These are phyloP conservation scores for Pisolithus orientalis DNA, from an alignment of 768 basidiomycete species.

Conservation along the genomic window DNA sequence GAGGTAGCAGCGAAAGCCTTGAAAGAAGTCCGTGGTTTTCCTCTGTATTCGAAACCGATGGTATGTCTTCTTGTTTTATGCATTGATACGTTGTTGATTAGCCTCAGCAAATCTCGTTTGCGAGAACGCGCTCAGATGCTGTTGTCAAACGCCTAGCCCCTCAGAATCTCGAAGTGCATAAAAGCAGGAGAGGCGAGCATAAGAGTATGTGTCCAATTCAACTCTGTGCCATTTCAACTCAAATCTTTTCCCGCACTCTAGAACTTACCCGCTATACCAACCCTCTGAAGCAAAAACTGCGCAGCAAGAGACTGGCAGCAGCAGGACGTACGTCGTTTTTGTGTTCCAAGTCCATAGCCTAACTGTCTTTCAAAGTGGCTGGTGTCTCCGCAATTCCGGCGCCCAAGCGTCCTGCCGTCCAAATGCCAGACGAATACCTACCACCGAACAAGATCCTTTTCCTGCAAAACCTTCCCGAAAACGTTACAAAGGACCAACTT, in stretches of 20 bases:
- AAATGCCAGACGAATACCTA: slow-evolving; percentile 99
- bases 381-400: slow-evolving; percentile 60
- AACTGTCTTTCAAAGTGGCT: slow-evolving; percentile 44
- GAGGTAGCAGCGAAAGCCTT: slow-evolving; percentile 83
- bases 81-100: neutral
- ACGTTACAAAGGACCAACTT: slow-evolving; percentile 87
- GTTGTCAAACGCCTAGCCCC: slow-evolving; percentile 74
- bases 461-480: slow-evolving; percentile 93
- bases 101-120: slow-evolving; percentile 89
- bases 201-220: slow-evolving; percentile 60
- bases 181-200: slow-evolving; percentile 63
- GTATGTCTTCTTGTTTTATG: slow-evolving; percentile 36
- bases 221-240: neutral
- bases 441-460: slow-evolving; percentile 99
- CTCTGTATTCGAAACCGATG: slow-evolving; percentile 95
- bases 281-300: slow-evolving; percentile 82
- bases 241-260: slow-evolving; percentile 30
- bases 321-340: slow-evolving; percentile 53
- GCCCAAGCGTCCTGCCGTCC: slow-evolving; percentile 76
- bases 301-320: slow-evolving; percentile 66
- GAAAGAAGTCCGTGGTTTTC: slow-evolving; percentile 92
- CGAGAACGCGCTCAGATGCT: slow-evolving; percentile 81
- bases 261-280: slow-evolving; percentile 74
- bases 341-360: slow-evolving; percentile 1
- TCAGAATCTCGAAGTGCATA: slow-evolving; percentile 67